phyloP scores from a whole-genome alignment of 2,329 filamentous ascomycete genomes.

The Arachnomyces sp. region DNA sequence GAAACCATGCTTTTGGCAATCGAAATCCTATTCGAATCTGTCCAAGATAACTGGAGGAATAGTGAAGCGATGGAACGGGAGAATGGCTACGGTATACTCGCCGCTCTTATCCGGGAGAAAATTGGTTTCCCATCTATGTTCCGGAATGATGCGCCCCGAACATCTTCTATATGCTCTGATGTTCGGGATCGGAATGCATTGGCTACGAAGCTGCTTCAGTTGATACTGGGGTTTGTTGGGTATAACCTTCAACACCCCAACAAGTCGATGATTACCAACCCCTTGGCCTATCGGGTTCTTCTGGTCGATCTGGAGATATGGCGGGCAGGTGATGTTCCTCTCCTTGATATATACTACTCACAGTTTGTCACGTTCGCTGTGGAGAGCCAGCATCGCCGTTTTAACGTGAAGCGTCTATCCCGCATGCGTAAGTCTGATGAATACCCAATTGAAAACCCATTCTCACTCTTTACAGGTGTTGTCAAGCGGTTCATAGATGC shows the following conservation, averaged over 20 bases:
- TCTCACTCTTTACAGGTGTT: conserved; percentile 53
- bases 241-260: conserved; percentile 73
- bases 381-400: conserved; percentile 85
- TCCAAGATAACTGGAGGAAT: conserved; percentile 89
- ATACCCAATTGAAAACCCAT: not conserved
- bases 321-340: conserved; percentile 66
- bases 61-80: conserved; percentile 97
- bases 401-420: conserved; percentile 78
- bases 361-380: conserved; percentile 84
- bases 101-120: conserved; percentile 75
- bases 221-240: conserved; percentile 79
- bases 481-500: conserved; percentile 85
- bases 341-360: conserved; percentile 83
- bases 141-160: conserved; percentile 34
- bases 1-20: conserved; percentile 68
- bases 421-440: conserved; percentile 66
- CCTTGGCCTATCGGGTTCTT: conserved; percentile 83
- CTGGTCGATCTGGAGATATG: conserved; percentile 91
- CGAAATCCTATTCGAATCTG: conserved; percentile 74
- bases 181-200: conserved; percentile 44
- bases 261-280: conserved; percentile 90
- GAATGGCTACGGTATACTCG: conserved; percentile 84
- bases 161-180: conserved; percentile 27
- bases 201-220: conserved; percentile 56
- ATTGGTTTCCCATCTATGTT: conserved; percentile 38